A percentile compares a stretch with the other conserved stretches of the same genome.
Evolutionary conservation across 2,329 filamentous ascomycete genomes (phyloP).

Genomic region (Podosphaera fusca): DNA sequence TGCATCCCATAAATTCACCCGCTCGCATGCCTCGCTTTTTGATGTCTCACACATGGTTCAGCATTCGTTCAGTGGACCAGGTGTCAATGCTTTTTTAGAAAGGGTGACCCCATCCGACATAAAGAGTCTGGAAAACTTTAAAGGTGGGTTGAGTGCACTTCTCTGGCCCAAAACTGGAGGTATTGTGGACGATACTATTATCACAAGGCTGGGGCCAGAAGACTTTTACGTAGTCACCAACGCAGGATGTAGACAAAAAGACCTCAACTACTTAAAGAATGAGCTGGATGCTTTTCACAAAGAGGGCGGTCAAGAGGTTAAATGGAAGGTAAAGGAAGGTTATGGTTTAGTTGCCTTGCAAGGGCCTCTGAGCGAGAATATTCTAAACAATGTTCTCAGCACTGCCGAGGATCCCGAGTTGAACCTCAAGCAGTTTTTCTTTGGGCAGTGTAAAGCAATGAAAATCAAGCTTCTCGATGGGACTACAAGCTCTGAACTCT

Average conservation of each 20-base stretch:
- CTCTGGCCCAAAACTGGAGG: constrained; percentile 62
- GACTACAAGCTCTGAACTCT: constrained; percentile 25
- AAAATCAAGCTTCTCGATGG: constrained; percentile 37
- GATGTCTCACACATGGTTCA: constrained; percentile 96
- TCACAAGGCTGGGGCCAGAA: constrained; percentile 54
- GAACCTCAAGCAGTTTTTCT: constrained; percentile 49
- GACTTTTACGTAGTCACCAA: constrained; percentile 90
- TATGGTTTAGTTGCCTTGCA: constrained; percentile 75
- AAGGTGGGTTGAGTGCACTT: constrained; percentile 65
- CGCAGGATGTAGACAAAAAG: constrained; percentile 75
- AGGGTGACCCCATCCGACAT: constrained; percentile 60
- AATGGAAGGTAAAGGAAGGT: constrained; percentile 46
- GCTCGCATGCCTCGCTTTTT: constrained; percentile 71
- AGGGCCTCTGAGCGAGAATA: constrained; percentile 48
- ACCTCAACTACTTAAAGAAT: constrained; percentile 49
- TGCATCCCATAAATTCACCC: constrained; percentile 77
- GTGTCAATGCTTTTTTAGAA: constrained; percentile 62
- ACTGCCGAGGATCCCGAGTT: constrained; percentile 12
- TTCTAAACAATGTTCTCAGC: constrained; percentile 26
- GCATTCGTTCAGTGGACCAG: constrained; percentile 62
- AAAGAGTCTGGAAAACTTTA: constrained; percentile 36
- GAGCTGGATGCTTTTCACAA: constrained; percentile 40
- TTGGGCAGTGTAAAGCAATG: constrained; percentile 50
- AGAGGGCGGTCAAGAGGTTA: constrained; percentile 30
- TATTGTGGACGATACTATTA: constrained; percentile 84